Base-by-base conservation (phyloP, 495 filamentous ascomycete genomes). In the Pseudoneurospora amorphoporcata region DNA sequence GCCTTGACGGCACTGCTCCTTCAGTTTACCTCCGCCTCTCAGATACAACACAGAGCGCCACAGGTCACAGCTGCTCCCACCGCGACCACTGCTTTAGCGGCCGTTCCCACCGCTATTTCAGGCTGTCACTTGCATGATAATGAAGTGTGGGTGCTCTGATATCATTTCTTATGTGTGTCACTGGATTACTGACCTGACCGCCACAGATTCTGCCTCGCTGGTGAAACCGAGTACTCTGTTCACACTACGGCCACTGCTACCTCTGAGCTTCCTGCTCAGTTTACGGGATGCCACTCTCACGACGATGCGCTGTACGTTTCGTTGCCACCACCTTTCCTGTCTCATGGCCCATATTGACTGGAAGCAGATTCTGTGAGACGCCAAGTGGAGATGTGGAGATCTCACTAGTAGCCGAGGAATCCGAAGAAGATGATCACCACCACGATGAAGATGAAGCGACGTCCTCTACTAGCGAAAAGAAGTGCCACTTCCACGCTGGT, bases 401-500 rank as follows among this genome's bases (percentile, higher is more conserved):
- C 14, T 68, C 70, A 17, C 42, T 73, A 19, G 73, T 58, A n/a
- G 41, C 53, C 2, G 70, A 70, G 12, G 73, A 75, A 9, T 43
- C 58, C 12, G 78, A 78, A 69, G 78, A 82, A 70, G 79, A 73
- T 6, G 68, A 69, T 3, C 70, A 73, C 9, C 61, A 73, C 37
- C 71, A 74, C 10, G 29, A 35, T 8, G 53, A 35, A 65, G 14
- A 37, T 32, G 53, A 8, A 65, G 29, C 14, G 29, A 17, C 29
- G 32, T 43, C 71, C n/a, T 40, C 70, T 39, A 12, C 38, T 32
- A 72, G 53, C 23, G 76, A 73, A 5, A 73, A 75, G 70, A 84
- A 85, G 69, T 91, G 88, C 74, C 89, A 91, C 74, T 90, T 89
- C 77, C 88, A 92, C 73, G 88, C 88, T n/a, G 89, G 88, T 7